Percentiles rank a stretch among this genome's conserved stretches.
Conservation (phyloP, 2,329 filamentous ascomycete species). For the Botrytis cinerea region DNA sequence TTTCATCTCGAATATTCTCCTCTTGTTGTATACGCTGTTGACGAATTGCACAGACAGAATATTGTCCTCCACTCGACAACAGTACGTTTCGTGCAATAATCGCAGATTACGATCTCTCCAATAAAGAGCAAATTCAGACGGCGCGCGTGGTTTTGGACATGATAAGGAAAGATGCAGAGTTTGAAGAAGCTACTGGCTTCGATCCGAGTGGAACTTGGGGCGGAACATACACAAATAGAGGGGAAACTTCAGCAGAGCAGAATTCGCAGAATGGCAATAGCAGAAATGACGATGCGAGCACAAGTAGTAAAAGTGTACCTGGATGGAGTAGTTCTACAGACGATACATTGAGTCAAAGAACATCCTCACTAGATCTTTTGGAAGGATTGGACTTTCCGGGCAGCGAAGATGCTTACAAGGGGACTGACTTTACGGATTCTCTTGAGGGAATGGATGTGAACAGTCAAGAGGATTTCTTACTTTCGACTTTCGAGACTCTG, state of each 20-base stretch:
- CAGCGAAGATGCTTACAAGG: conserved; percentile 51
- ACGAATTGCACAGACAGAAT: conserved; percentile 16
- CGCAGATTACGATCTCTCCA: conserved; percentile 68
- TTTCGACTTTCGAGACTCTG: conserved; percentile 70
- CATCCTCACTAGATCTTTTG: conserved; percentile 33
- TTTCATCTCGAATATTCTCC: background rate
- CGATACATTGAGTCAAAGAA: conserved; percentile 36
- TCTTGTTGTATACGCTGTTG: background rate
- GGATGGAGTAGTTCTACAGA: conserved; percentile 39
- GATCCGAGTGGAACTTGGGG: conserved; percentile 73
- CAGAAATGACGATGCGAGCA: conserved; percentile 29
- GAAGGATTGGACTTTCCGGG: conserved; percentile 35
- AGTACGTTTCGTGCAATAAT: conserved; percentile 73
- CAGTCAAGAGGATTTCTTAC: conserved; percentile 64
- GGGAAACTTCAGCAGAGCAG: conserved; percentile 6
- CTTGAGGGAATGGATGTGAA: conserved; percentile 53
- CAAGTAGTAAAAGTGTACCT: conserved; percentile 32
- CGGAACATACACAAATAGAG: conserved; percentile 27
- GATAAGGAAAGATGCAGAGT: conserved; percentile 63
- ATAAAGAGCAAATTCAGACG: conserved; percentile 52
- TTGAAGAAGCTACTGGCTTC: conserved; percentile 74
- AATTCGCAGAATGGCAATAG: conserved; percentile 27
- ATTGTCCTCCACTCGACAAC: conserved; percentile 25
- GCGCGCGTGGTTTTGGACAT: conserved; percentile 63
- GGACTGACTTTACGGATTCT: conserved; percentile 30